phyloP scores from a whole-genome alignment of 106 monocot species.

The Allium fistulosum region DNA sequence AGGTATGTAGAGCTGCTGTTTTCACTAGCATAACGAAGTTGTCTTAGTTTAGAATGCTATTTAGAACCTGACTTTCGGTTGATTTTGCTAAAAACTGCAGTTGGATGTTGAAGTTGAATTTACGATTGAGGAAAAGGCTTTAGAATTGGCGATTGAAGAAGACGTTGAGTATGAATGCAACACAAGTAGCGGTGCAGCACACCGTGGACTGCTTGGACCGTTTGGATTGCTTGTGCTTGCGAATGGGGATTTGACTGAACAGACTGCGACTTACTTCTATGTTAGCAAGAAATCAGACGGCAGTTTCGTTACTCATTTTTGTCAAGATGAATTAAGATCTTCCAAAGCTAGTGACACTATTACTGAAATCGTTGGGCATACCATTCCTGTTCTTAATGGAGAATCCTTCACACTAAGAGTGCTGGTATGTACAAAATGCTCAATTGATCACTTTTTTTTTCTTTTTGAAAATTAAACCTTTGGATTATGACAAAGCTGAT shows the following conservation, averaged over 20 bases:
- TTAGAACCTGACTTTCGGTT: not conserved
- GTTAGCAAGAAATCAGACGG: constrained; percentile 22
- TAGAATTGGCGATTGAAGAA: constrained; percentile 12
- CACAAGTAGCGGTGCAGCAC: constrained; percentile 34
- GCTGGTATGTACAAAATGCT: constrained; percentile 7
- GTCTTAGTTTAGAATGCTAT: no score
- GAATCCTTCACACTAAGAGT: constrained; percentile 59
- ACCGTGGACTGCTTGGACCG: constrained; percentile 35
- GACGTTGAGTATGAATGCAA: constrained; percentile 50
- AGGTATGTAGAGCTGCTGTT: constrained; percentile 14
- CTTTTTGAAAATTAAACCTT: not conserved
- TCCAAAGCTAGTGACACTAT: constrained; percentile 32
- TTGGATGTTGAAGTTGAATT: constrained; percentile 71
- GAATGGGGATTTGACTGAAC: constrained; percentile 23
- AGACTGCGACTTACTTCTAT: constrained; percentile 60
- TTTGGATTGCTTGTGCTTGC: constrained; percentile 61
- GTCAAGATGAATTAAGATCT: constrained; percentile 52
- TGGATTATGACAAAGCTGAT: not conserved
- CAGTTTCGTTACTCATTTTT: constrained; percentile 37
- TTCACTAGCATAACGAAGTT: no score
- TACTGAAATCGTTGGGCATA: constrained; percentile 55
- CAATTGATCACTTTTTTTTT: not conserved
- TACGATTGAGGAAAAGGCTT: constrained; percentile 14
- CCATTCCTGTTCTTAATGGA: constrained; percentile 62
- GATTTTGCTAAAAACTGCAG: constrained; percentile 8